Percentiles rank a stretch among this genome's conserved stretches.
Evolutionary conservation across 1,139 yeast genomes (phyloP).

Genomic region (Scheffersomyces insectosa): DNA sequence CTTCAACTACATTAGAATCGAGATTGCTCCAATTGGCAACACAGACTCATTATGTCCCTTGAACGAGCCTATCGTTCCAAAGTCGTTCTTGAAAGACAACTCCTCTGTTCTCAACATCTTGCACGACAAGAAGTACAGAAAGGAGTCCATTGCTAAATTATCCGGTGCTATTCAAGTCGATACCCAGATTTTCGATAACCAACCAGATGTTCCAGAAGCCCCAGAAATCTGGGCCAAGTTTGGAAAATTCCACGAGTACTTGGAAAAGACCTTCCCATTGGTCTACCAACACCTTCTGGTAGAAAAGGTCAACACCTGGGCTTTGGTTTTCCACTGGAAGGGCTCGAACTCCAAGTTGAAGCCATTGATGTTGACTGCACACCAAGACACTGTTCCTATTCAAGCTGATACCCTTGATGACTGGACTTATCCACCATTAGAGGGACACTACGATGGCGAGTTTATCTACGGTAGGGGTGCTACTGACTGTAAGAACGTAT

Average conservation of each 20-base stretch:
- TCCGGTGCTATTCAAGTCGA: conserved; percentile 46
- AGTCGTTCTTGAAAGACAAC: conserved; percentile 30
- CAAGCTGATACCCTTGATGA: conserved; percentile 52
- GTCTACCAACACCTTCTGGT: conserved; percentile 50
- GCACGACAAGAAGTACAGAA: conserved; percentile 34
- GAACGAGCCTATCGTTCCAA: conserved; percentile 31
- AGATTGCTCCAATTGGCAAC: conserved; percentile 20
- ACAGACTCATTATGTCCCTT: conserved; percentile 29
- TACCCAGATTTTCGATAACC: conserved; percentile 47
- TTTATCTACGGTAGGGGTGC: conserved; percentile 66
- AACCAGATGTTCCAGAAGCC: conserved; percentile 37
- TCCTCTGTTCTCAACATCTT: conserved; percentile 35
- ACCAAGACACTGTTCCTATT: conserved; percentile 86
- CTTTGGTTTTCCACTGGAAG: conserved; percentile 65
- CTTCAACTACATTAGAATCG: conserved; percentile 22
- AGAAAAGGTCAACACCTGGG: conserved; percentile 63
- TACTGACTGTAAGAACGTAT: conserved; percentile 60
- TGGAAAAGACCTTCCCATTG: conserved; percentile 59
- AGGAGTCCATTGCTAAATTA: conserved; percentile 35
- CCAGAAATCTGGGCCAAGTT: conserved; percentile 48
- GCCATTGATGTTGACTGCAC: conserved; percentile 73
- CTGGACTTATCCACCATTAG: conserved; percentile 74
- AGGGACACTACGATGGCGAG: conserved; percentile 55
- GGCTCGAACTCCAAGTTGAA: conserved; percentile 55
- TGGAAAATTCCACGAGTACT: conserved; percentile 43